A percentile compares a stretch with the other conserved stretches of the same genome.
These are phyloP conservation scores for Allium cepa DNA, from an alignment of 106 monocot genomes.

Conservation along the genomic window DNA sequence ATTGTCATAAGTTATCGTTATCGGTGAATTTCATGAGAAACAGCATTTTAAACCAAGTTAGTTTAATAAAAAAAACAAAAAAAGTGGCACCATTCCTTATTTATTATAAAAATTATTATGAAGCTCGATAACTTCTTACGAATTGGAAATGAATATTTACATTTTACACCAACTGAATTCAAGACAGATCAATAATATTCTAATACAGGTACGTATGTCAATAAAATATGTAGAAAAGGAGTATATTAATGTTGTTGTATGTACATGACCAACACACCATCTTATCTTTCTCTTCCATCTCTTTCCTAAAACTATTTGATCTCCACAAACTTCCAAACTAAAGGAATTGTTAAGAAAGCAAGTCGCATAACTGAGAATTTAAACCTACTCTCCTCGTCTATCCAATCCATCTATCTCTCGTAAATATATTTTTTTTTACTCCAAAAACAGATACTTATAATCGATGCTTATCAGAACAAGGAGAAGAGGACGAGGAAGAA, in stretches of 20 bases:
- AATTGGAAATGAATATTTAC: too few relatives aligned
- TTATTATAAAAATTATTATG: too few relatives aligned
- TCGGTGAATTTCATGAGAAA: too few relatives aligned
- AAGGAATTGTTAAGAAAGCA: constrained; percentile 12
- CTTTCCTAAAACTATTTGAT: constrained; percentile 1
- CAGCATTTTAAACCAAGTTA: too few relatives aligned
- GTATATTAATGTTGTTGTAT: not conserved
- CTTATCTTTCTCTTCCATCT: not conserved
- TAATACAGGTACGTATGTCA: too few relatives aligned
- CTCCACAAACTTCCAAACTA: constrained; percentile 13
- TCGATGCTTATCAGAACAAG: not conserved
- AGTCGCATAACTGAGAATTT: constrained; percentile 6
- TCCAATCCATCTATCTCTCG: not conserved
- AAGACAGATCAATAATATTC: too few relatives aligned
- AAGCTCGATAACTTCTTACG: too few relatives aligned
- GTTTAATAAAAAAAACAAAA: too few relatives aligned
- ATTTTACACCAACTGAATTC: too few relatives aligned
- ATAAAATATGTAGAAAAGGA: too few relatives aligned
- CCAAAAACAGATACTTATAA: not conserved
- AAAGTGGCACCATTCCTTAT: too few relatives aligned
- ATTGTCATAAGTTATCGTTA: too few relatives aligned
- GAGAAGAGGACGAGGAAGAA: not conserved
- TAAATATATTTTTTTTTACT: not conserved
- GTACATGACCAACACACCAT: not conserved
- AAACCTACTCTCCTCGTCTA: not conserved